Evolutionary conservation across 805 yeast species (phyloP).

Genomic region (Candida hispaniensis): DNA sequence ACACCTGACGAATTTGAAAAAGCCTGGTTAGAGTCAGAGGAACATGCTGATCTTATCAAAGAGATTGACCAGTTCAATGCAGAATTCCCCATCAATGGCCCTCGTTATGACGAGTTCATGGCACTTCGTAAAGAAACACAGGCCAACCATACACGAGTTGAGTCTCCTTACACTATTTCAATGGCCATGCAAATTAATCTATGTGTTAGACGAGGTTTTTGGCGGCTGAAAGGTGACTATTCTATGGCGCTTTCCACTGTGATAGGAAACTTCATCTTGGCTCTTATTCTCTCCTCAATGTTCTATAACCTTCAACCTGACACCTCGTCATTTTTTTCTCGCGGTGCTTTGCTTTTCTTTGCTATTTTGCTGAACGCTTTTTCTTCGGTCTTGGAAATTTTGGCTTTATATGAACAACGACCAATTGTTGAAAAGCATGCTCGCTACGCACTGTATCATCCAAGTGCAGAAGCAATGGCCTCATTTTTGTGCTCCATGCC

Average conservation of each 20-base stretch:
- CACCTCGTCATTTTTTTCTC: constrained; percentile 42
- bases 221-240: constrained; percentile 42
- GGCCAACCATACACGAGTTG: constrained; percentile 26
- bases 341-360: constrained; percentile 59
- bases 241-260: constrained; percentile 35
- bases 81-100: constrained; percentile 23
- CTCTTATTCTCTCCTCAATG: constrained; percentile 47
- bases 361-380: constrained; percentile 37
- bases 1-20: constrained; percentile 43
- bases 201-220: constrained; percentile 43
- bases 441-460: constrained; percentile 47
- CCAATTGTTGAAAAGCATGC: constrained; percentile 50
- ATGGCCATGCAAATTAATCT: constrained; percentile 39
- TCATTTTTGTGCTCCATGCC: constrained; percentile 52
- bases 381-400: constrained; percentile 37
- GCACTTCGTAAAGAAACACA: constrained; percentile 26
- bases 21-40: constrained; percentile 39
- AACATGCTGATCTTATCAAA: constrained; percentile 32
- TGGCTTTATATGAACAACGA: constrained; percentile 37
- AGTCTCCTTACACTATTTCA: constrained; percentile 35
- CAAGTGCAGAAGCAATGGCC: constrained; percentile 55
- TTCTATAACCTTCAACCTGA: constrained; percentile 39
- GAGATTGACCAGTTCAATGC: constrained; percentile 35
- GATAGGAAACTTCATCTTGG: constrained; percentile 39
- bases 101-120: constrained; percentile 22